A percentile compares a stretch with the other conserved stretches of the same genome.
Evolutionary conservation across 371 early-diverging fungal genomes (phyloP).

Genomic region (Umbelopsis sp.): DNA sequence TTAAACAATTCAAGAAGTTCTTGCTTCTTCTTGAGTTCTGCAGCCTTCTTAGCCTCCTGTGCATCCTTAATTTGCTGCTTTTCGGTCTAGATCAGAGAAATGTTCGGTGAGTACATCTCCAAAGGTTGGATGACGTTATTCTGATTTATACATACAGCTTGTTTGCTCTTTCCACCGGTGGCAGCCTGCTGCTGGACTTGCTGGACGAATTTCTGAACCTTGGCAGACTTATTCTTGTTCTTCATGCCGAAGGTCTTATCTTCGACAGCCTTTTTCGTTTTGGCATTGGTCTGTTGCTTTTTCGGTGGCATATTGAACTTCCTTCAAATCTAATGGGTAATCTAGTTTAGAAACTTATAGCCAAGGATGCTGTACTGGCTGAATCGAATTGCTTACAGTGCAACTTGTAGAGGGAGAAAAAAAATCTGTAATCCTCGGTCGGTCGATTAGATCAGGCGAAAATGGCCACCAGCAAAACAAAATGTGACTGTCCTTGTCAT

Average conservation of each 20-base stretch:
- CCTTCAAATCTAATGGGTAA: not conserved
- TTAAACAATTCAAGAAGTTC: conserved; percentile 87
- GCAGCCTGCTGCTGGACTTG: conserved; percentile 85
- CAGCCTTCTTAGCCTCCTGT: conserved; percentile 45
- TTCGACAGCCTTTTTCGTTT: conserved; percentile 85
- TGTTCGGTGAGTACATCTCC: not conserved
- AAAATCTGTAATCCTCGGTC: not conserved
- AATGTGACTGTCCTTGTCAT: not conserved
- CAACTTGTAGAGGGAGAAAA: not conserved
- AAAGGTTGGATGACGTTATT: not conserved
- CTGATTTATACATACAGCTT: conserved; percentile 16
- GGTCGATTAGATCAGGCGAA: not conserved
- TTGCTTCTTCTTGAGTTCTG: conserved; percentile 47
- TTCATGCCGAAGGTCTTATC: conserved; percentile 99
- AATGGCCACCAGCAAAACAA: conserved; percentile 10
- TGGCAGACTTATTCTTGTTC: conserved; percentile 92
- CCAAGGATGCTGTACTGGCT: not conserved
- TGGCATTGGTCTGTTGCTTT: conserved; percentile 62
- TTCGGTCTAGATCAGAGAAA: conserved; percentile 26
- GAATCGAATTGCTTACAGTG: not conserved
- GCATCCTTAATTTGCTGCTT: conserved; percentile 24
- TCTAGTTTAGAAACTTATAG: not conserved
- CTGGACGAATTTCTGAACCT: conserved; percentile 89
- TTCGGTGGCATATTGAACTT: conserved; percentile 78
- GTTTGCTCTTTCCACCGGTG: conserved; percentile 17